Evolutionary conservation across 140 eudicot species (phyloP).

Genomic region (Oenanthe javanica): DNA sequence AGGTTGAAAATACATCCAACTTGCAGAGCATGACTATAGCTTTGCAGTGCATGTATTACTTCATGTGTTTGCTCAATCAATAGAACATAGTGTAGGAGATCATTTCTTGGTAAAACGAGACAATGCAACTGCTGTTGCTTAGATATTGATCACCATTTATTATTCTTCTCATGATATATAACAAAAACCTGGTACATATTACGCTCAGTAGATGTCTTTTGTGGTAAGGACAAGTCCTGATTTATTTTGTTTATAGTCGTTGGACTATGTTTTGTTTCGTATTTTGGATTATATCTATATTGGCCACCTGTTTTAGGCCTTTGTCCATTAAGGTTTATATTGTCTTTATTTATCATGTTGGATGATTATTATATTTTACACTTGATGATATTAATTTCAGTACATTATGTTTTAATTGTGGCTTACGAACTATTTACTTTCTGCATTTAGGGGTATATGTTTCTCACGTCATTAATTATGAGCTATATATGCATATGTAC

Average conservation of each 20-base stretch:
- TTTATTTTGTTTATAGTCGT: neutral
- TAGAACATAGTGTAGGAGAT: neutral
- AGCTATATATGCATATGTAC: neutral
- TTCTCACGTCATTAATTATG: neutral
- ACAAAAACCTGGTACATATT: neutral
- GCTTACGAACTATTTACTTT: too few species aligned
- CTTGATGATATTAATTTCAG: neutral
- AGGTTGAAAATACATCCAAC: neutral
- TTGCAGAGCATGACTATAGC: neutral
- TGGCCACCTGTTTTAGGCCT: neutral
- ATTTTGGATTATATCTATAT: neutral
- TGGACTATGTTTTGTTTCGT: neutral
- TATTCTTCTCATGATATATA: neutral
- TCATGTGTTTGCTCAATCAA: neutral
- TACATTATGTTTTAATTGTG: neutral
- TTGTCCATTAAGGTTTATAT: too few species aligned
- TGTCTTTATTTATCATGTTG: too few species aligned
- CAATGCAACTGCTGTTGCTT: neutral
- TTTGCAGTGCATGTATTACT: neutral
- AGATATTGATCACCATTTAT: neutral
- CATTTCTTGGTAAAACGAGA: neutral
- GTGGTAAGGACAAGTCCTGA: neutral
- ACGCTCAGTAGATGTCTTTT: neutral
- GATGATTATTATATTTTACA: too few species aligned
- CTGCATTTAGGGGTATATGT: neutral